A percentile compares a stretch with the other conserved stretches of the same genome.
Evolutionary conservation across 768 basidiomycete species (phyloP).

Genomic region (Podaxis carcinomalis): DNA sequence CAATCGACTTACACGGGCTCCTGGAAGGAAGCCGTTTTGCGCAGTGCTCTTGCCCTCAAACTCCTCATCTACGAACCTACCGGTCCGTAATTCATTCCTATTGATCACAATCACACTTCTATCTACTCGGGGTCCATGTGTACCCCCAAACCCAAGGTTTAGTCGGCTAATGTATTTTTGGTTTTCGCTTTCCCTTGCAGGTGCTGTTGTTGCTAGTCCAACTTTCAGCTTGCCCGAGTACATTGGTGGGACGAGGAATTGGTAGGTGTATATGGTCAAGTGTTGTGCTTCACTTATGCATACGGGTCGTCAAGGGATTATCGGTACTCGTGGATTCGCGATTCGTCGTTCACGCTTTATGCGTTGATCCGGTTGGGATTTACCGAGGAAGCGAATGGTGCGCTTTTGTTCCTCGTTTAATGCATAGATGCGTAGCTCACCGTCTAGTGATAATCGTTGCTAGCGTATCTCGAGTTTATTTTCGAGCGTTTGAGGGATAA

Average conservation of each 20-base stretch:
- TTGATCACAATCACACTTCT: neutral
- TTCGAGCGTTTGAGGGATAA: slow-evolving; percentile 76
- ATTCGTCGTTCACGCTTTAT: slow-evolving; percentile 93
- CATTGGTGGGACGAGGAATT: slow-evolving; percentile 87
- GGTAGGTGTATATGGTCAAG: slow-evolving; percentile 37
- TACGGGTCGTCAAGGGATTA: slow-evolving; percentile 48
- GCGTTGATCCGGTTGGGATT: slow-evolving; percentile 92
- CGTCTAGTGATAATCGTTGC: neutral
- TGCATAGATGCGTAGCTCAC: neutral
- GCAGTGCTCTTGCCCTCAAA: slow-evolving; percentile 92
- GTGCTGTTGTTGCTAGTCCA: slow-evolving; percentile 91
- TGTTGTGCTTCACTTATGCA: neutral
- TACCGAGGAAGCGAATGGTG: slow-evolving; percentile 87
- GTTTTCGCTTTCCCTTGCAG: slow-evolving; percentile 23
- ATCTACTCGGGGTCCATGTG: neutral
- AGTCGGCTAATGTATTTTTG: neutral
- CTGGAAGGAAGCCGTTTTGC: slow-evolving; percentile 94
- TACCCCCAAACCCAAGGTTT: neutral
- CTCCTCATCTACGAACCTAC: slow-evolving; percentile 91
- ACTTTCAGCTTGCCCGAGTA: slow-evolving; percentile 93
- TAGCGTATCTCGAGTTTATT: slow-evolving; percentile 90
- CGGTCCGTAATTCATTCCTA: slow-evolving; percentile 30
- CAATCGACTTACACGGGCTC: slow-evolving; percentile 85
- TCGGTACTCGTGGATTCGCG: slow-evolving; percentile 87
- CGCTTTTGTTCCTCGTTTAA: slow-evolving; percentile 14